Conservation (phyloP, 2,329 filamentous ascomycete species). For the Neonectria neomacrospora region DNA sequence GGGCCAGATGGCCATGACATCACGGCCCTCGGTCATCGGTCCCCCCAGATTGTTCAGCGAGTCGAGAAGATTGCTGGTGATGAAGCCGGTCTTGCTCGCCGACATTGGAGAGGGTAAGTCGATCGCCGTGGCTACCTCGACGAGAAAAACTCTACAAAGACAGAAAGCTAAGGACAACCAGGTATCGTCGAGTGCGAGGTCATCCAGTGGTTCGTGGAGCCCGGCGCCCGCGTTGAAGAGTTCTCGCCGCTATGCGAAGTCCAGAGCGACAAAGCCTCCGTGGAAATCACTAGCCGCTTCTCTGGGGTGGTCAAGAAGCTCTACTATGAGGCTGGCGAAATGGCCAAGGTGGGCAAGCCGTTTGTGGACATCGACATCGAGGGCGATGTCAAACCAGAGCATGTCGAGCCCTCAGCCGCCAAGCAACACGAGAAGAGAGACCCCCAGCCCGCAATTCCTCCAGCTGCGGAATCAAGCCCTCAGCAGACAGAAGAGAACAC, state of each 20-base stretch:
- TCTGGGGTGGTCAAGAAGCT: slow-evolving; percentile 96
- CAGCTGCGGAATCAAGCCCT: slow-evolving; percentile 24
- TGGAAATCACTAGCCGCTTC: slow-evolving; percentile 95
- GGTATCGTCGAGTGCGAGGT: slow-evolving; percentile 98
- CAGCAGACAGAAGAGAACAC: slow-evolving; percentile 26
- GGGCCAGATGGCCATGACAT: slow-evolving; percentile 49
- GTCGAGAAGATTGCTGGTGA: slow-evolving; percentile 60
- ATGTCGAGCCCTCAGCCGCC: slow-evolving; percentile 50
- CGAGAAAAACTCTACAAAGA: background rate
- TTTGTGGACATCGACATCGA: slow-evolving; percentile 95
- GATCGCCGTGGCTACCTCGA: background rate
- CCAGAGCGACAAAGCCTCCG: slow-evolving; percentile 93
- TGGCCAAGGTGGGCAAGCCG: slow-evolving; percentile 94
- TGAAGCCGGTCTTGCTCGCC: slow-evolving; percentile 84
- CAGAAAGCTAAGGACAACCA: slow-evolving; percentile 50
- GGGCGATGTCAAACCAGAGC: slow-evolving; percentile 69
- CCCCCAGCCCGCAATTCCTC: slow-evolving; percentile 39
- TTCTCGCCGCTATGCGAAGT: slow-evolving; percentile 98
- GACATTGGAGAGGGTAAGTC: slow-evolving; percentile 84
- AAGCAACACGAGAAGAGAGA: slow-evolving; percentile 47
- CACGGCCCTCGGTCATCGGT: slow-evolving; percentile 43
- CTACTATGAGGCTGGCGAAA: slow-evolving; percentile 94
- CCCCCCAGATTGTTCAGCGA: slow-evolving; percentile 62
- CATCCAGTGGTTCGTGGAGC: slow-evolving; percentile 99
- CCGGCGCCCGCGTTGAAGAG: slow-evolving; percentile 94